phyloP scores from a whole-genome alignment of 805 yeast genomes.

The Ogataea pignaliae region DNA sequence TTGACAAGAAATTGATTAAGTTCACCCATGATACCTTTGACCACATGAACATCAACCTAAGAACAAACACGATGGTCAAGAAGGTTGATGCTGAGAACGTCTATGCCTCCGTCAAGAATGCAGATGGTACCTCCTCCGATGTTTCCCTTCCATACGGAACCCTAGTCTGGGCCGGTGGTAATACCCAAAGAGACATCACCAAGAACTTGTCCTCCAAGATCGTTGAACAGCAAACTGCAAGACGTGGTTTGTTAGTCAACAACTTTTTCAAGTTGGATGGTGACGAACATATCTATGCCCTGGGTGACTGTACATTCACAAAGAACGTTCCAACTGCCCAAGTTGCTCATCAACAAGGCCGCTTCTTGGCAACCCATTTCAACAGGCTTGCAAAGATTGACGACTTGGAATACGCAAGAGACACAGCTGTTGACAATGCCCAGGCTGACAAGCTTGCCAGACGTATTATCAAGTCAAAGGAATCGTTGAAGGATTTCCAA shows the following conservation, averaged over 20 bases:
- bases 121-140: conserved; percentile 58
- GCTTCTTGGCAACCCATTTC: conserved; percentile 68
- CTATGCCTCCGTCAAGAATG: conserved; percentile 61
- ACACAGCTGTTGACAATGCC: conserved; percentile 37
- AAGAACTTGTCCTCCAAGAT: conserved; percentile 60
- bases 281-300: conserved; percentile 69
- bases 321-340: conserved; percentile 94
- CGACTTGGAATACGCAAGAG: conserved; percentile 41
- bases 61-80: conserved; percentile 83
- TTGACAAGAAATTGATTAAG: conserved; percentile 59
- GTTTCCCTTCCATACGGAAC: conserved; percentile 77
- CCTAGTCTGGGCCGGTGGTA: conserved; percentile 96
- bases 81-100: conserved; percentile 69
- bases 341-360: conserved; percentile 93
- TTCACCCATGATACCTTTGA: conserved; percentile 78
- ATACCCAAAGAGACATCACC: conserved; percentile 76
- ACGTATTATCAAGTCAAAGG: conserved; percentile 38
- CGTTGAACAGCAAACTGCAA: conserved; percentile 73
- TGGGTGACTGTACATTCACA: conserved; percentile 91
- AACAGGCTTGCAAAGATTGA: conserved; percentile 61
- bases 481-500: conserved; percentile 55
- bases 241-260: conserved; percentile 84
- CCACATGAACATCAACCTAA: conserved; percentile 61
- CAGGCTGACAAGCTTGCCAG: conserved; percentile 34
- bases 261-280: conserved; percentile 81